Percentiles rank a stretch among this genome's conserved stretches.
These are phyloP conservation scores for Colletotrichum sp. DNA, from an alignment of 2,329 filamentous ascomycete species.

Conservation along the genomic window DNA sequence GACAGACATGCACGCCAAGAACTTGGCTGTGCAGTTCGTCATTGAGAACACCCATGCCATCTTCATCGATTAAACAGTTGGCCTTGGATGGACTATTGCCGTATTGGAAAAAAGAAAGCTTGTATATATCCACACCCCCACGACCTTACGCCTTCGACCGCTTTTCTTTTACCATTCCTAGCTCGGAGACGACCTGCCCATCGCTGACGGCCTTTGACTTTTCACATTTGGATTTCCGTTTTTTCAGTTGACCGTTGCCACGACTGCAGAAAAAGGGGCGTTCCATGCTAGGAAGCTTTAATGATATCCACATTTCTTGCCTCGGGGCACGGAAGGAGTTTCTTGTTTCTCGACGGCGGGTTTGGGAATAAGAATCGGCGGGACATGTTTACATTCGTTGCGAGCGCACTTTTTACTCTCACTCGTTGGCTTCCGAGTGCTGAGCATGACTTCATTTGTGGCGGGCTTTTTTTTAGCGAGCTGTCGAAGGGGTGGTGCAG, in stretches of 20 bases:
- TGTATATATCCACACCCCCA: slow-evolving; percentile 20
- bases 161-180: slow-evolving; percentile 2
- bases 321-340: slow-evolving; percentile 13
- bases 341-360: slow-evolving; percentile 14
- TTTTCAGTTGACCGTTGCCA: not conserved
- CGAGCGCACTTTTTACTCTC: slow-evolving; percentile 2
- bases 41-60: slow-evolving; percentile 88
- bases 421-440: not conserved
- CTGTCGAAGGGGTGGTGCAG: not conserved
- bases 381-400: slow-evolving; percentile 1
- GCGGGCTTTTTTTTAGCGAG: not conserved
- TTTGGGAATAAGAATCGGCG: slow-evolving; percentile 1
- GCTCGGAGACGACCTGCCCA: not conserved
- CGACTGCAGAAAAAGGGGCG: not conserved
- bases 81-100: not conserved
- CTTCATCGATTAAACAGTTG: slow-evolving; percentile 60
- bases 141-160: slow-evolving; percentile 8
- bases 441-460: slow-evolving; percentile 3
- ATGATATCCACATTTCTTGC: slow-evolving; percentile 23
- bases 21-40: slow-evolving; percentile 88
- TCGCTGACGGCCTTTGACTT: not conserved
- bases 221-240: slow-evolving; percentile 3
- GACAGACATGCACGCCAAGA: slow-evolving; percentile 94
- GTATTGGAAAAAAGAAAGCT: slow-evolving; percentile 4
- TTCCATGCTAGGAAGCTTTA: slow-evolving; percentile 10